Base-by-base conservation (phyloP, 441 rosid species). In the Erodium chrysanthum region DNA sequence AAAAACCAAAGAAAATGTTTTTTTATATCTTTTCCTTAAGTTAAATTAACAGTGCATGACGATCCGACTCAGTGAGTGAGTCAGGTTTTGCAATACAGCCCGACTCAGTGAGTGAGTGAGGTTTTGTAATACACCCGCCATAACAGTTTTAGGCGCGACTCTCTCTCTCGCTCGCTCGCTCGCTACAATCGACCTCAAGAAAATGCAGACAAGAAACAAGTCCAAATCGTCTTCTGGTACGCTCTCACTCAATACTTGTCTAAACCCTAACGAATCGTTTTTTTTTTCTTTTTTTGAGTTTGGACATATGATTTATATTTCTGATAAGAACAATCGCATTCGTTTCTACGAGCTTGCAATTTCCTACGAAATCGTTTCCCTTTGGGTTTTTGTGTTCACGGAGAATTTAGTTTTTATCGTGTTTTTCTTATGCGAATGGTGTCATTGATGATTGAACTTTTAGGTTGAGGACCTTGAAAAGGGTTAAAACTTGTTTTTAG, bases 151-250 rank as follows among this genome's bases (percentile, higher is more conserved):
- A 54, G 60, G 60, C 60, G 60, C 60, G 60, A 54, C 12, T 20
- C 23, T 18, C 2, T 20, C 23, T 18, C 10, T 35, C 29, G 1
- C 40, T 35, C 10, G 40, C 25, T 54, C 23, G 12, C 60, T 20
- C 12, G 25, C 60, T 11, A 44, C n/a, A 12, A 40, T 52, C 59
- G 6, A n/a, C 0, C 3, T 50, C 58, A 6, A 50, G 5, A 54
- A 54, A 54, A 54, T 54, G 60, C 60, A 54, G 60, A 54, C 60
- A 4, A 18, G 60, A 54, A 54, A 54, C 60, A 54, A 54, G 25
- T 18, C 60, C 60, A 54, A 54, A 54, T 54, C 60, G 60, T 54
- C 60, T 12, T 8, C 60, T 9, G 60, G 60, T 54, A 54, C 60
- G 25, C 60, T 54, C 25, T 8, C 60, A 54, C 60, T 7, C 20